Percentiles rank a stretch among this genome's conserved stretches.
phyloP scores from a whole-genome alignment of 257 asterid genomes.

The Gentiana dahurica region DNA sequence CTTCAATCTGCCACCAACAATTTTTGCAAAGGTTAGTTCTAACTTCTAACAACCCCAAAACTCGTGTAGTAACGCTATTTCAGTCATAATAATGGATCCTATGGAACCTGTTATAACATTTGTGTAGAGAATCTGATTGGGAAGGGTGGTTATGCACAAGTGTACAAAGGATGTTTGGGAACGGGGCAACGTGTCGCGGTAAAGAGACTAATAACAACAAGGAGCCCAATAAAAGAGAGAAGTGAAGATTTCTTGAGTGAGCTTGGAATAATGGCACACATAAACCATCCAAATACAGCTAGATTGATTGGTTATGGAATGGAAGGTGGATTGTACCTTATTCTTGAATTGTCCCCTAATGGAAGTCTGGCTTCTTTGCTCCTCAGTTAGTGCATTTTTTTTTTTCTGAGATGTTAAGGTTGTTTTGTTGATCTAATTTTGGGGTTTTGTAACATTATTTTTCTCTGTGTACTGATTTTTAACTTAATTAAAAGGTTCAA shows the following conservation, averaged over 20 bases:
- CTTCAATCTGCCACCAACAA: slow-evolving; percentile 70
- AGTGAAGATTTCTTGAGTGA: slow-evolving; percentile 37
- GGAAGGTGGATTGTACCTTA: slow-evolving; percentile 53
- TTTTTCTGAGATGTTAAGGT: neutral
- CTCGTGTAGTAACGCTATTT: no score
- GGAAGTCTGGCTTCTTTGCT: slow-evolving; percentile 62
- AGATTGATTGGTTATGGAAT: slow-evolving; percentile 67
- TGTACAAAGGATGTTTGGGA: slow-evolving; percentile 50
- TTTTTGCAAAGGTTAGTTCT: slow-evolving; percentile 55
- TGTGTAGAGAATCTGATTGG: slow-evolving; percentile 55
- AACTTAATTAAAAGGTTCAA: slow-evolving; percentile 19
- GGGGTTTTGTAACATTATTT: neutral
- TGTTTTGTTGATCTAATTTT: neutral
- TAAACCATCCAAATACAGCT: slow-evolving; percentile 64
- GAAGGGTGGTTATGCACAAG: slow-evolving; percentile 61
- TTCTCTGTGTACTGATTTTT: neutral
- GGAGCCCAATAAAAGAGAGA: slow-evolving; percentile 33
- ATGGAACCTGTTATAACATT: no score
- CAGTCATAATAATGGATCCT: no score
- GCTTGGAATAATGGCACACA: slow-evolving; percentile 62
- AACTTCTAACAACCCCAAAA: no score
- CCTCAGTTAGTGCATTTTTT: slow-evolving; percentile 26
- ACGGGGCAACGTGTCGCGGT: slow-evolving; percentile 51
- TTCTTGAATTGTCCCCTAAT: slow-evolving; percentile 44
- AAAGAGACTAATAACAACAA: slow-evolving; percentile 30